Percentiles rank a stretch among this genome's conserved stretches.
These are phyloP conservation scores for Carnegiea gigantea DNA, from an alignment of 179 eudicot genomes.

Conservation along the genomic window DNA sequence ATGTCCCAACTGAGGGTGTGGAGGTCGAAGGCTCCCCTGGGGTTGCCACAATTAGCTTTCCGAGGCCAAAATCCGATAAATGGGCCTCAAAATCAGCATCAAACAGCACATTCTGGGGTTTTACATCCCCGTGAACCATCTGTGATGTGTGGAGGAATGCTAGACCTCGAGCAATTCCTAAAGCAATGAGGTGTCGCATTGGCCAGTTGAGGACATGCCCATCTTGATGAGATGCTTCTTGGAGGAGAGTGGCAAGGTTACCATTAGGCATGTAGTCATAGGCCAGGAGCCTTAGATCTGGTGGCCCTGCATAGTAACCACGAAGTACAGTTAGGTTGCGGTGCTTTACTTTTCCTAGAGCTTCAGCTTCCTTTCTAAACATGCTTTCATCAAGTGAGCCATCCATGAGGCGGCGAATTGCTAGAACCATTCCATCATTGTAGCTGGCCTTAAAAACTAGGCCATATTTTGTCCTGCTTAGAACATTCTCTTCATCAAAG, in stretches of 20 bases:
- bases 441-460: slow-evolving; percentile 57
- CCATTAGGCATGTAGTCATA: slow-evolving; percentile 82
- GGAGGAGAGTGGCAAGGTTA: slow-evolving; percentile 61
- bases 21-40: slow-evolving; percentile 45
- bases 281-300: slow-evolving; percentile 47
- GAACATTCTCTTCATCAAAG: slow-evolving; percentile 69
- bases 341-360: slow-evolving; percentile 57
- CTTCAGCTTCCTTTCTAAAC: slow-evolving; percentile 62
- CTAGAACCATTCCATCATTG: slow-evolving; percentile 59
- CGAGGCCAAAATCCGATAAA: slow-evolving; percentile 62
- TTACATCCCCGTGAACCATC: slow-evolving; percentile 61
- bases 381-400: slow-evolving; percentile 36
- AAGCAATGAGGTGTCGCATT: slow-evolving; percentile 71
- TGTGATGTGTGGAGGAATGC: slow-evolving; percentile 49
- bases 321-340: slow-evolving; percentile 62
- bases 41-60: slow-evolving; percentile 32
- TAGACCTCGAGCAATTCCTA: slow-evolving; percentile 66
- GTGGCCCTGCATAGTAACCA: slow-evolving; percentile 64
- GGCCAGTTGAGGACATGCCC: slow-evolving; percentile 82
- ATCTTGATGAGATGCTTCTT: slow-evolving; percentile 75
- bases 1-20: slow-evolving; percentile 44
- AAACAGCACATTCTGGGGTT: slow-evolving; percentile 62
- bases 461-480: slow-evolving; percentile 53
- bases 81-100: slow-evolving; percentile 84
- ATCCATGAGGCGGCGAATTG: slow-evolving; percentile 51